Conservation (phyloP, 805 yeast species). For the Ogataea pignaliae region DNA sequence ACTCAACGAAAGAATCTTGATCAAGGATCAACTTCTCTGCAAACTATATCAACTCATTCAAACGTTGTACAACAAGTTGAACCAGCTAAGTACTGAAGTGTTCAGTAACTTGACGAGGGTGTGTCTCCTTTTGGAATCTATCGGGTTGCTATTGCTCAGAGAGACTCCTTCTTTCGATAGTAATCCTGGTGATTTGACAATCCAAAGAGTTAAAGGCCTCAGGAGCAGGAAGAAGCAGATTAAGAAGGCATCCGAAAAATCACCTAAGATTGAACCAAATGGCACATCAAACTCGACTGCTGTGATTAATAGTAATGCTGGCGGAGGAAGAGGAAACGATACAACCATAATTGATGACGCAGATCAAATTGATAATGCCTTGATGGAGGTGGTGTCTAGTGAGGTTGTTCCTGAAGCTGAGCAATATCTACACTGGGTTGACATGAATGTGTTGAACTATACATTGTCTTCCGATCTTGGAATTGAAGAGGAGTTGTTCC, state of each 20-base stretch:
- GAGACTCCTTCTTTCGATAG: slow-evolving; percentile 30
- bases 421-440: slow-evolving; percentile 45
- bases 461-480: slow-evolving; percentile 22
- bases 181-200: slow-evolving; percentile 35
- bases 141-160: slow-evolving; percentile 66
- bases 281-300: slow-evolving; percentile 1
- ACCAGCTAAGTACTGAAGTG: slow-evolving; percentile 36
- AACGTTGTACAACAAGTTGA: slow-evolving; percentile 31
- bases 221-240: slow-evolving; percentile 39
- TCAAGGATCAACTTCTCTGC: slow-evolving; percentile 21
- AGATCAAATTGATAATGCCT: slow-evolving; percentile 31
- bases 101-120: slow-evolving; percentile 39
- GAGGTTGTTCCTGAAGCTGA: slow-evolving; percentile 34
- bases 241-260: slow-evolving; percentile 11
- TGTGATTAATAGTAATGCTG: slow-evolving; percentile 10
- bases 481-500: slow-evolving; percentile 17
- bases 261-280: neutral
- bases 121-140: slow-evolving; percentile 61
- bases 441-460: slow-evolving; percentile 28
- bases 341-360: slow-evolving; percentile 23
- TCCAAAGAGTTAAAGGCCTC: slow-evolving; percentile 78
- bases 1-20: slow-evolving; percentile 22
- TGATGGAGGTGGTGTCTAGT: slow-evolving; percentile 34
- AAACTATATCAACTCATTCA: slow-evolving; percentile 19
- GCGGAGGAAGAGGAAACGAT: slow-evolving; percentile 20